A percentile compares a stretch with the other conserved stretches of the same genome.
Conservation (phyloP, 805 yeast species). For the Zygoascus biomembranicola region DNA sequence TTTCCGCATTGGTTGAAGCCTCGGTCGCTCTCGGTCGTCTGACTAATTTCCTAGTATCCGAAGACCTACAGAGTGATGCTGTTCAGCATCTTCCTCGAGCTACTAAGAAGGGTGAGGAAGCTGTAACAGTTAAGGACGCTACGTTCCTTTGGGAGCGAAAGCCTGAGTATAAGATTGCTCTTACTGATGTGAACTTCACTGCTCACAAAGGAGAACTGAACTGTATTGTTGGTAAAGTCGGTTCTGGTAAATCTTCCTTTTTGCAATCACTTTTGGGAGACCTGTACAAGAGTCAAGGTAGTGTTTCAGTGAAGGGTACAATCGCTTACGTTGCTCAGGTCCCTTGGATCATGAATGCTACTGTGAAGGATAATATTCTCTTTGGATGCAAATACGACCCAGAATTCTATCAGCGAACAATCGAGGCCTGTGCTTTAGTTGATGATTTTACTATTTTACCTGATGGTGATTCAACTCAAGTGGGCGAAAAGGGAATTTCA, state of each 20-base stretch:
- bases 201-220: conserved; percentile 74
- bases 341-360: conserved; percentile 96
- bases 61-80: conserved; percentile 76
- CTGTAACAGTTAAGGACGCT: conserved; percentile 30
- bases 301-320: conserved; percentile 62
- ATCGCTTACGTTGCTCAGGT: conserved; percentile 85
- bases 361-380: conserved; percentile 66
- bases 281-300: conserved; percentile 65
- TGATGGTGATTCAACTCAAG: conserved; percentile 70
- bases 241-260: conserved; percentile 80
- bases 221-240: conserved; percentile 87
- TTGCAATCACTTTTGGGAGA: conserved; percentile 80
- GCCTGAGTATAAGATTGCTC: conserved; percentile 41
- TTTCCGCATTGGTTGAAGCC: conserved; percentile 80
- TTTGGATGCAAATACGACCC: conserved; percentile 55
- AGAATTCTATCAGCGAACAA: conserved; percentile 42
- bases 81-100: conserved; percentile 47
- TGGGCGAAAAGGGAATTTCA: conserved; percentile 81
- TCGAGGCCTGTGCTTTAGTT: conserved; percentile 58
- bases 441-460: conserved; percentile 60
- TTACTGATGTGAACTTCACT: conserved; percentile 55
- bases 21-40: conserved; percentile 53
- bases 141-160: conserved; percentile 56
- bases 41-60: conserved; percentile 56
- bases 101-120: conserved; percentile 56